Percentiles rank a stretch among this genome's conserved stretches.
phyloP scores from a whole-genome alignment of 768 basidiomycete species.

The Trametes villosa region DNA sequence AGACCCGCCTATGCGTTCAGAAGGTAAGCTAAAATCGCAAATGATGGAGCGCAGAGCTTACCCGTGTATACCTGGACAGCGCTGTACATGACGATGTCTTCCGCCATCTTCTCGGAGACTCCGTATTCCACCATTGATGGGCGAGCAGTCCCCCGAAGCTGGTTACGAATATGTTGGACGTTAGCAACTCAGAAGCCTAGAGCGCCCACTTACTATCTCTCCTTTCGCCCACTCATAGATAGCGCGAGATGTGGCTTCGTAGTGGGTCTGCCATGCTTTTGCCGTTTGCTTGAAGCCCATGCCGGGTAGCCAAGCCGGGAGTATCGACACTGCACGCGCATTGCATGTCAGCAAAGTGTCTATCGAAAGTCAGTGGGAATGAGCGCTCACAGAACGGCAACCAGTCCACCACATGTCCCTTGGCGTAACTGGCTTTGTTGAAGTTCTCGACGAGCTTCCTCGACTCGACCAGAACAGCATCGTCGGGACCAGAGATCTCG shows the following conservation, averaged over 20 bases:
- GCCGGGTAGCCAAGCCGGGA: neutral
- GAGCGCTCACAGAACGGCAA: neutral
- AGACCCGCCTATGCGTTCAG: neutral
- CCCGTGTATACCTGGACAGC: neutral
- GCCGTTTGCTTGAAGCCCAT: neutral
- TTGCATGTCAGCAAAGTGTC: neutral
- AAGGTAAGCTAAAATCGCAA: neutral
- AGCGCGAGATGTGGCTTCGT: neutral
- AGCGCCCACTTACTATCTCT: neutral
- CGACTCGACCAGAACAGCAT: neutral
- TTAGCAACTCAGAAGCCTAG: neutral
- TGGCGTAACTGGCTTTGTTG: neutral
- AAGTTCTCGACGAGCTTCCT: neutral
- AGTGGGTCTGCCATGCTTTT: neutral
- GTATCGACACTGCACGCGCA: neutral
- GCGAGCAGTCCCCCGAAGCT: neutral
- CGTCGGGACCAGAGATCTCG: neutral
- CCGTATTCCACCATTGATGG: neutral
- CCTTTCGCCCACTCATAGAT: neutral
- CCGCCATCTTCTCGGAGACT: neutral
- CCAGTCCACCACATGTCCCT: neutral
- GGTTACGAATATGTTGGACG: too few relatives aligned
- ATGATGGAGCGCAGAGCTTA: too few relatives aligned
- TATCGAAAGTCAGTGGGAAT: too few relatives aligned
- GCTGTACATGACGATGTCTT: neutral